A percentile compares a stretch with the other conserved stretches of the same genome.
Conservation (phyloP, 2,329 filamentous ascomycete genomes). For the Verticillium klebahnii region DNA sequence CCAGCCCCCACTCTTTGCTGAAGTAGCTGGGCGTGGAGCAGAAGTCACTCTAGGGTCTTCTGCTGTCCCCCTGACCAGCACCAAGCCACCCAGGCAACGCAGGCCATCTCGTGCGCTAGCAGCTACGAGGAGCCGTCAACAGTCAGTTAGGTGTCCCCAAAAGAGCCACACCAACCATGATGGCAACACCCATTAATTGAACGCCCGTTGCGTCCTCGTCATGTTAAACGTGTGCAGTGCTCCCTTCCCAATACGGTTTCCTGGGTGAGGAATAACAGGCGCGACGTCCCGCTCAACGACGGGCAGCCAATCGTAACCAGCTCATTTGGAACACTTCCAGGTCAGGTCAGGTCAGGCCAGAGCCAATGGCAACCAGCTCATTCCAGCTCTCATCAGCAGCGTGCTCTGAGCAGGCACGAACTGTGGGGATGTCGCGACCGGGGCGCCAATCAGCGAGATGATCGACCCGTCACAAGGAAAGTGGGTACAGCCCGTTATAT, state of each 20-base stretch:
- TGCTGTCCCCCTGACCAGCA: background rate
- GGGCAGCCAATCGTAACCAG: background rate
- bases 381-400: background rate
- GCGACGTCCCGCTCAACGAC: background rate
- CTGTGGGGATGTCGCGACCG: background rate
- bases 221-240: background rate
- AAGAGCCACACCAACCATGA: background rate
- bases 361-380: background rate
- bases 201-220: background rate
- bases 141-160: no score
- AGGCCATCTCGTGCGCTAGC: no score
- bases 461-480: background rate
- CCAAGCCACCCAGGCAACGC: no score
- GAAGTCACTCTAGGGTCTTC: background rate
- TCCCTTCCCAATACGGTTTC: background rate
- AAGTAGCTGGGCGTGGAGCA: background rate
- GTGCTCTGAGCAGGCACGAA: background rate
- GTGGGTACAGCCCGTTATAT: background rate
- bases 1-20: slow-evolving; percentile 1
- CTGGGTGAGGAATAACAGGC: background rate
- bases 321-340: background rate
- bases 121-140: no score
- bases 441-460: background rate
- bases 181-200: background rate
- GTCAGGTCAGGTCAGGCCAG: background rate